phyloP scores from a whole-genome alignment of 495 filamentous ascomycete genomes.

The Neurospora sp. region DNA sequence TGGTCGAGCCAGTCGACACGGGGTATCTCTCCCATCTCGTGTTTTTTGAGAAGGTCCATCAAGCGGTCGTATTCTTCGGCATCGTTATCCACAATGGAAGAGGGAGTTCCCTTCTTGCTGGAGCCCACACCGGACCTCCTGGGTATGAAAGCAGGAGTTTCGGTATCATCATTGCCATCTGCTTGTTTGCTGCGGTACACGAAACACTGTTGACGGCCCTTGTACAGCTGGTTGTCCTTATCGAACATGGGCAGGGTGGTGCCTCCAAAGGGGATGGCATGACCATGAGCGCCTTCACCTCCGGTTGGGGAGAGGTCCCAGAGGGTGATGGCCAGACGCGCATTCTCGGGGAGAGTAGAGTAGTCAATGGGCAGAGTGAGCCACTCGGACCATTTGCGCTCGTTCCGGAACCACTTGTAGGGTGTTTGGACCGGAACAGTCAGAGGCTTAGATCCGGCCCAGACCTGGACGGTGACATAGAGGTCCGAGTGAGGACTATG shows the following conservation, averaged over 20 bases:
- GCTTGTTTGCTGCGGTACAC: constrained; percentile 73
- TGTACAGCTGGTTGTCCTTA: constrained; percentile 75
- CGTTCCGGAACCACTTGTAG: constrained; percentile 76
- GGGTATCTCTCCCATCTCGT: constrained; percentile 93
- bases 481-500: constrained; percentile 66
- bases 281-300: constrained; percentile 50
- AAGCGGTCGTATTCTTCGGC: constrained; percentile 71
- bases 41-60: constrained; percentile 87
- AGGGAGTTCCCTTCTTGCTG: constrained; percentile 37
- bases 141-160: constrained; percentile 58
- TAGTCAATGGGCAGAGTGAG: constrained; percentile 76
- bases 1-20: constrained; percentile 92
- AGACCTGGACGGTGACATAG: constrained; percentile 85
- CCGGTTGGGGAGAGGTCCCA: constrained; percentile 87
- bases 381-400: constrained; percentile 93
- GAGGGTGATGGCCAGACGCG: constrained; percentile 84
- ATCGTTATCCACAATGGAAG: constrained; percentile 40
- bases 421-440: constrained; percentile 86
- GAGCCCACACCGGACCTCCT: constrained; percentile 23
- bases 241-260: constrained; percentile 89
- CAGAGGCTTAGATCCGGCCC: constrained; percentile 90
- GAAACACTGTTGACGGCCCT: constrained; percentile 85
- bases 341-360: constrained; percentile 63
- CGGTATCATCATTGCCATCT: constrained; percentile 73
- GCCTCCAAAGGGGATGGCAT: constrained; percentile 86